These are phyloP conservation scores for Terana coerulea DNA, from an alignment of 768 basidiomycete species.

Conservation along the genomic window DNA sequence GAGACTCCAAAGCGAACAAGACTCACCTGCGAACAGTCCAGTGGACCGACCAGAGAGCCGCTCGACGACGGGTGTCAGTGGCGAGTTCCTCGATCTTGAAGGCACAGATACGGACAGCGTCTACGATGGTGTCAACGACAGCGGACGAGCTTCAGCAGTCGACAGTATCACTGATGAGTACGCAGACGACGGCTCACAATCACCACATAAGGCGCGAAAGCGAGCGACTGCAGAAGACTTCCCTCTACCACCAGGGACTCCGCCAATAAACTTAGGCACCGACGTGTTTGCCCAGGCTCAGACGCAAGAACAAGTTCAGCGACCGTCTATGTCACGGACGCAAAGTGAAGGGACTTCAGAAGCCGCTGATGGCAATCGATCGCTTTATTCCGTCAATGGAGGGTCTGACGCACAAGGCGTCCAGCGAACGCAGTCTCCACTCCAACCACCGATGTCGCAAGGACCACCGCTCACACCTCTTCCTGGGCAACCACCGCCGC, in stretches of 20 bases:
- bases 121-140: conserved; percentile 24
- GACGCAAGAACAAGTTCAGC: background rate
- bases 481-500: conserved; percentile 22
- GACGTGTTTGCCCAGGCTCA: conserved; percentile 7
- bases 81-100: conserved; percentile 68
- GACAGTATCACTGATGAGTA: conserved; percentile 17
- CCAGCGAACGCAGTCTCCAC: conserved; percentile 13
- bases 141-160: conserved; percentile 17
- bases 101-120: conserved; percentile 38
- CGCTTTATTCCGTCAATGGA: background rate
- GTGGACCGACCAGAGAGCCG: conserved; percentile 2
- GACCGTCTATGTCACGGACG: background rate
- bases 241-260: conserved; percentile 41
- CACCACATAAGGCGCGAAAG: no score
- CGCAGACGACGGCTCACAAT: conserved; percentile 14
- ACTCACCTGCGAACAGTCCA: conserved; percentile 13
- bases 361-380: background rate
- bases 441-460: conserved; percentile 24
- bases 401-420: conserved; percentile 6
- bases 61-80: conserved; percentile 28
- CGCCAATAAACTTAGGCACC: conserved; percentile 9
- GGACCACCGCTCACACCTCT: conserved; percentile 15
- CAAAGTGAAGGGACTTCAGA: background rate
- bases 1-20: conserved; percentile 10
- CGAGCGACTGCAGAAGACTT: conserved; percentile 49